A percentile compares a stretch with the other conserved stretches of the same genome.
Conservation (phyloP, 345 rosid genomes). For the Eucalyptus cladocalyx region DNA sequence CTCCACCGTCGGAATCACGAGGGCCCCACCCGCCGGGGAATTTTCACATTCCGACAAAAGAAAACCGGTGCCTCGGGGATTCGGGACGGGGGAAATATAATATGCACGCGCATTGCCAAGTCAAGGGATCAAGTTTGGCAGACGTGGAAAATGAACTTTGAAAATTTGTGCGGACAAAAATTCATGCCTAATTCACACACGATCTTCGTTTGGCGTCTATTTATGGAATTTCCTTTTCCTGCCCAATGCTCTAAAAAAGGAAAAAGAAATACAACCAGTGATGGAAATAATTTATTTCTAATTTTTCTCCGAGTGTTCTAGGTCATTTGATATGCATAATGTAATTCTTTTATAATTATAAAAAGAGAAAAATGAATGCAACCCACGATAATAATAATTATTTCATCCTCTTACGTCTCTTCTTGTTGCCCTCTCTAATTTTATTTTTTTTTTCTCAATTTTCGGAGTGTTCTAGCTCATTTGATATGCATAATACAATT, state of each 20-base stretch:
- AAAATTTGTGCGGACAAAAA: not conserved
- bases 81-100: not conserved
- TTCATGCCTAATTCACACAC: not conserved
- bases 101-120: not conserved
- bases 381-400: accelerated
- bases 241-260: not conserved
- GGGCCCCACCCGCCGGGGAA: not conserved
- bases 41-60: not conserved
- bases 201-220: not conserved
- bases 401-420: not conserved
- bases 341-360: too few species aligned
- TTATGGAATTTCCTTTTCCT: not conserved
- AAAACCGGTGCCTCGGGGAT: not conserved
- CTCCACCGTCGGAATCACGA: not conserved
- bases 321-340: accelerated
- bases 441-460: not conserved
- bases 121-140: not conserved
- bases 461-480: not conserved
- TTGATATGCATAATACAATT: not conserved
- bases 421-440: not conserved
- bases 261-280: too few species aligned
- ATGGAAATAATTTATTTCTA: too few species aligned
- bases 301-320: accelerated
- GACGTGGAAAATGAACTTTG: not conserved
- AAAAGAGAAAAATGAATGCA: not conserved